Percentiles rank a stretch among this genome's conserved stretches.
Conservation (phyloP, 495 filamentous ascomycete genomes). For the Penicillium antarcticum region DNA sequence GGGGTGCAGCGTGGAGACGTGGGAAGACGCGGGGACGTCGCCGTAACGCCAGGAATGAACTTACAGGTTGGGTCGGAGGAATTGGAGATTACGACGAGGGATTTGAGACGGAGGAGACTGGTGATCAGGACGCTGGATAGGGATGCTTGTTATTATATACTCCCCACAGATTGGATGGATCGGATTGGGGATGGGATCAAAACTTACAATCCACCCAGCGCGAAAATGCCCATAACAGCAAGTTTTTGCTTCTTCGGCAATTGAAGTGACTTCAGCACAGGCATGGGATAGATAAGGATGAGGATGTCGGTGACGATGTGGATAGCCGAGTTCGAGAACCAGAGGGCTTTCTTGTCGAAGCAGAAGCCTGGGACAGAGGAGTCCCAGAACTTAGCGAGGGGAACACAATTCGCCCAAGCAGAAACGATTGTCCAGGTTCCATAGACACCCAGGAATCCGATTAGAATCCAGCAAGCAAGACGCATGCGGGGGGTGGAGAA, state of each 20-base stretch:
- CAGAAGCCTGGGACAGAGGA: constrained; percentile 26
- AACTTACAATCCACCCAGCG: constrained; percentile 46
- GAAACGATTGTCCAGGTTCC: constrained; percentile 37
- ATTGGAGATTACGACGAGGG: constrained; percentile 40
- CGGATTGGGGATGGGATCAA: not conserved
- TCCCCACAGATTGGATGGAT: constrained; percentile 3
- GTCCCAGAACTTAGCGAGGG: constrained; percentile 36
- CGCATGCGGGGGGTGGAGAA: constrained; percentile 36
- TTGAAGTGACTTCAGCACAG: constrained; percentile 42
- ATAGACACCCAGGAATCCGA: constrained; percentile 31
- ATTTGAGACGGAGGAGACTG: constrained; percentile 51
- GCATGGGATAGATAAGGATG: constrained; percentile 47
- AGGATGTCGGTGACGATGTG: constrained; percentile 49
- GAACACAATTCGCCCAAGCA: constrained; percentile 36
- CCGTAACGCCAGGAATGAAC: not conserved
- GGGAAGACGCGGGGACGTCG: no score
- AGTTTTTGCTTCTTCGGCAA: constrained; percentile 41
- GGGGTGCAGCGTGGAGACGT: not conserved
- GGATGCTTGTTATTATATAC: constrained; percentile 8
- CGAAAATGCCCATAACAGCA: constrained; percentile 45
- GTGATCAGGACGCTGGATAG: constrained; percentile 47
- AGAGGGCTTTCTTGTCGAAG: constrained; percentile 30
- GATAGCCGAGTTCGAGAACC: constrained; percentile 38
- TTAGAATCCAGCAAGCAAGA: constrained; percentile 32
- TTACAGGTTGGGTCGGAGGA: constrained; percentile 47